Evolutionary conservation across 352 stramenopile species (phyloP), one percentile per base, ranked within the genome.

Genomic region (Globisporangium lucens): DNA sequence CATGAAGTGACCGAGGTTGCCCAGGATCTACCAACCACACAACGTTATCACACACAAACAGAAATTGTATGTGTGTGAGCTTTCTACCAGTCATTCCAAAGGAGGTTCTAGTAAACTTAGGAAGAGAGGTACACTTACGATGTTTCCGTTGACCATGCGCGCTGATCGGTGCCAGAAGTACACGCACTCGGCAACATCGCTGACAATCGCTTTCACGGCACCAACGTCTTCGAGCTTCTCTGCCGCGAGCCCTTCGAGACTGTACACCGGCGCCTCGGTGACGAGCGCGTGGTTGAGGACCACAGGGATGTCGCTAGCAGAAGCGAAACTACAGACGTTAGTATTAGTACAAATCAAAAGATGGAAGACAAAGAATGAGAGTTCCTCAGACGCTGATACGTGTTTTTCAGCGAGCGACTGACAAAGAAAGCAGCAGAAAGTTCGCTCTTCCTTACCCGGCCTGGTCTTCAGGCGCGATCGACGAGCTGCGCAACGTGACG

Each of bases 111-210:
- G 27, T 47, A 38, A 13, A 29, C 43, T 8, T 20, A 47, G 10
- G 43, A 22, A 51, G 5, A 17, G 2, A 51, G 6, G 43, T 17
- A 15, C 9, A 68, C 78, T 38, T 73, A 93, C 85, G 41, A 93
- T 79, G 58, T 90, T 90, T 43, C 85, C 85, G 51, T 93, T 80
- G 20, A 80, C 71, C 61, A 87, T 66, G 15, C 67, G 76, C 0
- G 82, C 82, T n/a, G 78, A 71, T 4, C 61, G 56, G 55, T 93
- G 85, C 79, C 79, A 93, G 33, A 90, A 89, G 15, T 56, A 61
- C 17, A 89, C 61, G 41, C 82, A 90, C 12, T 82, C 75, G 0
- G 77, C 79, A 6, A 89, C 20, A 61, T 86, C 76, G 5, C 72
- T 73, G 7, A 85, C 67, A 1, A 91, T 70, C 0, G 71, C 61